Evolutionary conservation across 202 grass and related monocot genomes (phyloP), one percentile per base, ranked within the genome.

Genomic region (Eragrostis tef): DNA sequence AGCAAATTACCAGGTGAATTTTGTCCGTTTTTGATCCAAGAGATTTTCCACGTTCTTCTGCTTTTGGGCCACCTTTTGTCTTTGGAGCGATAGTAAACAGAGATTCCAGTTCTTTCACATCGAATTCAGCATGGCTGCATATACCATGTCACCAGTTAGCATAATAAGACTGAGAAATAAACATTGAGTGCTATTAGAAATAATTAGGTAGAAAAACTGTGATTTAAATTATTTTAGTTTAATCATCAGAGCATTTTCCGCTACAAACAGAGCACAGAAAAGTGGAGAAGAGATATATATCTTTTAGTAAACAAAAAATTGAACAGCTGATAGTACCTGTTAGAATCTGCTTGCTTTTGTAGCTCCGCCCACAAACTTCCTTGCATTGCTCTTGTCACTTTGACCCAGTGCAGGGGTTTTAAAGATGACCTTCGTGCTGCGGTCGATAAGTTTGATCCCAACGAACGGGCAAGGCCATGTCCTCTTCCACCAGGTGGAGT

Each of bases 351-450:
- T 83, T 92, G 90, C 59, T 91, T 91, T 80, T 97, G 94, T 73
- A 97, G 67, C 79, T 97, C 94, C 22, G 89, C 94, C 94, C 94
- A 97, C 75, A 98, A 93, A 58, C 89, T 98, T 75, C 94, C 94
- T 62, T 93, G 87, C 92, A 94, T 94, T 77, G 91, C 88, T 86
- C 86, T 97, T 83, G 94, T 94, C 78, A 97, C 92, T 86, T 94
- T 97, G 31, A 88, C 90, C 94, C 94, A 97, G 64, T 97, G 91
- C 17, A 94, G 83, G 76, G 94, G 94, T 84, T 97, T 97, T 74
- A 97, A 75, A 71, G 94, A 83, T 75, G 94, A 93, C 49, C 62
- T 94, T 29, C 82, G 78, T 64, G 46, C 43, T 79, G 78, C 74
- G 54, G 79, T 54, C 75, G 70, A 16, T 48, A 72, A 79, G 52